Evolutionary conservation across 2,329 filamentous ascomycete genomes (phyloP).

Genomic region (Polychaeton citri): DNA sequence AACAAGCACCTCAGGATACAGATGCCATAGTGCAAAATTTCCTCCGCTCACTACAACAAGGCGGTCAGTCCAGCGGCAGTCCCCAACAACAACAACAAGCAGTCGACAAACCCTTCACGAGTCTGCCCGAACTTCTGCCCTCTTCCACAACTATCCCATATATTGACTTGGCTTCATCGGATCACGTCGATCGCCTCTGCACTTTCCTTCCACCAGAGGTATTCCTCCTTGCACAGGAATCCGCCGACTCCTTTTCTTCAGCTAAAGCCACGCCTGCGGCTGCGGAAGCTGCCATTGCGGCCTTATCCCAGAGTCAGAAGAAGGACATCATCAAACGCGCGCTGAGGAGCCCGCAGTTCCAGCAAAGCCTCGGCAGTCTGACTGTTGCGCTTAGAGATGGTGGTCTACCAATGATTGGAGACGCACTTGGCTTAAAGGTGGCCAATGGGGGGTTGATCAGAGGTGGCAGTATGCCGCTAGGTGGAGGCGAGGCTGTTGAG

Average conservation of each 20-base stretch:
- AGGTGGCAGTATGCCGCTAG: conserved; percentile 68
- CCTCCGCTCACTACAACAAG: conserved; percentile 59
- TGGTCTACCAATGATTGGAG: conserved; percentile 76
- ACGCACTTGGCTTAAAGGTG: conserved; percentile 69
- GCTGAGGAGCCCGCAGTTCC: conserved; percentile 77
- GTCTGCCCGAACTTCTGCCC: conserved; percentile 73
- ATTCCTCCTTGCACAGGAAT: conserved; percentile 60
- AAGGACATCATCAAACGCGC: conserved; percentile 68
- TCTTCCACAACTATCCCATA: conserved; percentile 65
- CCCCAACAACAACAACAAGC: conserved; percentile 28
- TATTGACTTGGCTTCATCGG: conserved; percentile 51
- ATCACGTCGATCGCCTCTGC: conserved; percentile 61
- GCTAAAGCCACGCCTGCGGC: conserved; percentile 46
- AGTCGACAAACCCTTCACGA: conserved; percentile 59
- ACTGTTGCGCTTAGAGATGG: conserved; percentile 83
- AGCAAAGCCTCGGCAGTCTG: conserved; percentile 71
- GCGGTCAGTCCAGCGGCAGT: conserved; percentile 28
- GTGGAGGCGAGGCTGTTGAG: conserved; percentile 77
- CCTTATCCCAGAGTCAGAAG: conserved; percentile 64
- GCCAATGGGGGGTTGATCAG: conserved; percentile 72
- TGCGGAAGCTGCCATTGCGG: conserved; percentile 59
- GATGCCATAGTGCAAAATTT: conserved; percentile 76
- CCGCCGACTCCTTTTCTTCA: conserved; percentile 47
- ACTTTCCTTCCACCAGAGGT: conserved; percentile 66
- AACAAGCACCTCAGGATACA: conserved; percentile 48